Conservation (phyloP, 768 basidiomycete genomes). For the Mycena crocata region DNA sequence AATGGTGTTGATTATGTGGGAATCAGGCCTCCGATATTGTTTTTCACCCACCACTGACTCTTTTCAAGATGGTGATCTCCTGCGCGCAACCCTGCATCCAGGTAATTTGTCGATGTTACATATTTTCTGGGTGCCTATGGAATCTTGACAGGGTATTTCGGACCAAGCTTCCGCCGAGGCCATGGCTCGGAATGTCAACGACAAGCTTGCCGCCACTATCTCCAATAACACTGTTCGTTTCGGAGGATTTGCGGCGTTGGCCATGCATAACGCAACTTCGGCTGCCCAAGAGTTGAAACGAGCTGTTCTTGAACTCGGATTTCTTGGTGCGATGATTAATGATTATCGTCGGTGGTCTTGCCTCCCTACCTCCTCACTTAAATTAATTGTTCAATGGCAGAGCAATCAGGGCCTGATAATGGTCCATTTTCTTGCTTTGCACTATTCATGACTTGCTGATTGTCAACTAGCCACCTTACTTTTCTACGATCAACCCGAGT, state of each 20-base stretch:
- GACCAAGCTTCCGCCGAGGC: conserved; percentile 47
- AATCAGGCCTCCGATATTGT: background rate
- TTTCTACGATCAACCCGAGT: conserved; percentile 53
- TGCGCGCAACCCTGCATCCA: conserved; percentile 53
- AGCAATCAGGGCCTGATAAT: conserved; percentile 54
- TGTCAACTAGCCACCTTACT: conserved; percentile 45
- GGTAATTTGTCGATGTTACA: background rate
- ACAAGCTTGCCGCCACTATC: conserved; percentile 50
- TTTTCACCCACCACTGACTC: background rate
- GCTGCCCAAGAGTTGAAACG: conserved; percentile 55
- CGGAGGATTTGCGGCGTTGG: conserved; percentile 54
- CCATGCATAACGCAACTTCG: conserved; percentile 58
- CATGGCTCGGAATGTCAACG: conserved; percentile 50
- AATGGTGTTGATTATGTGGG: conserved; percentile 53
- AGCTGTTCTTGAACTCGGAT: conserved; percentile 52
- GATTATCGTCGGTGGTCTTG: conserved; percentile 45
- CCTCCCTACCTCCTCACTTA: no score
- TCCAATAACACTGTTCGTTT: conserved; percentile 54
- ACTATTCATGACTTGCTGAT: background rate
- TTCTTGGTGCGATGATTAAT: conserved; percentile 55
- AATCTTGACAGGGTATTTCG: conserved; percentile 40
- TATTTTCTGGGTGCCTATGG: background rate
- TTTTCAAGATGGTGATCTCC: conserved; percentile 52
- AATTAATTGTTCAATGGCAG: conserved; percentile 2
- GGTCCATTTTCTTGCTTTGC: conserved; percentile 23